Evolutionary conservation across 176 grass and related monocot genomes (phyloP), one percentile per base, ranked within the genome.

Genomic region (maize (Zea mays)): DNA sequence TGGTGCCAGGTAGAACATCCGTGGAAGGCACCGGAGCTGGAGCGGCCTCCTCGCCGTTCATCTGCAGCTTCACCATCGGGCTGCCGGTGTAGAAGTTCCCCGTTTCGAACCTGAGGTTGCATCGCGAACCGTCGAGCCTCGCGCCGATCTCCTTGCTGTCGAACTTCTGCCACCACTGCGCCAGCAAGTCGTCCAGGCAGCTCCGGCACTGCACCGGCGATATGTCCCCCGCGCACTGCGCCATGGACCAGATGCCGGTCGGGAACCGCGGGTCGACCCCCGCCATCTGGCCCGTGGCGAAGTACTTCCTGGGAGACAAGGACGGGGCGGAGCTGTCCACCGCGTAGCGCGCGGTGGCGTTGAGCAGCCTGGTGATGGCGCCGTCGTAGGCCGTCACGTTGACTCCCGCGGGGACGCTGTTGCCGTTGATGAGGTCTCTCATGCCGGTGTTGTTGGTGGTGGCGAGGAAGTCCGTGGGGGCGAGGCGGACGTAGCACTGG

Each of bases 191-290:
- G 2, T 46, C 34, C 11, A 93, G 81, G 69, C 91, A 93, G 4
- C 7, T 1, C n/a, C 38, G 16, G 67, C 91, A 90, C 17, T 62
- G 42, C 15, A 6, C 39, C 5, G 21, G 69, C 7, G 75, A 16
- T 37, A 88, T 35, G 83, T 94, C 86, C 15, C 80, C 34, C 12
- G 83, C 86, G 80, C 92, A 94, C 88, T 94, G 88, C 20, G 45
- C 69, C 59, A 84, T 61, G 39, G 81, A 76, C 51, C 90, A 94
- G 49, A 94, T 88, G 17, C 35, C 65, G 3, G 6, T 9, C n/a
- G 77, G 85, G 5, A 41, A 11, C 3, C 1, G 15, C 17, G n/a
- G 27, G 37, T 72, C 69, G 51, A 79, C 17, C n/a, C 82, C 85
- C 40, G 48, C 42, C 56, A 19, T 11, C 16, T 73, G 55, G 14